Conservation (phyloP, 2,329 filamentous ascomycete species). For the Aspergillus sergii region DNA sequence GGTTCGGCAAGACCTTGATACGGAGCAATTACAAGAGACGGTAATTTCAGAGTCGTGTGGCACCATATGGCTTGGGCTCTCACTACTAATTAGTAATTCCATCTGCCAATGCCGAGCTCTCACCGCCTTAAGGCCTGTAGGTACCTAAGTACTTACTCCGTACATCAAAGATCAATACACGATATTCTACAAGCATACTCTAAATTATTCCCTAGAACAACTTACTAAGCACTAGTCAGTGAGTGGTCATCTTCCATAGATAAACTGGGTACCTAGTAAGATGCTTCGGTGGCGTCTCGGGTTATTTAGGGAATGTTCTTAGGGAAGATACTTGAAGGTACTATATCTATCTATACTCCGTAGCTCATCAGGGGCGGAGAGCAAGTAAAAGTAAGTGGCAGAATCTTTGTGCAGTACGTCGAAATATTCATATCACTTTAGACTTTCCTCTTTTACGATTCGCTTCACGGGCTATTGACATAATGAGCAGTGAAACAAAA, state of each 20-base stretch:
- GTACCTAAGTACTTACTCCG: no score
- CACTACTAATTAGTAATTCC: no score
- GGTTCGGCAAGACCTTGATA: no score
- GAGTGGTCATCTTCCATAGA: not conserved
- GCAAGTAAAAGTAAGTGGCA: not conserved
- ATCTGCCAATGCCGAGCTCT: no score
- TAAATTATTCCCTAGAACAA: no score
- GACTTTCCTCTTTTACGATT: not conserved
- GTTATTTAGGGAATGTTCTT: not conserved
- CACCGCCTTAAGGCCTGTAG: no score
- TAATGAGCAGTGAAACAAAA: not conserved
- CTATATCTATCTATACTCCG: not conserved
- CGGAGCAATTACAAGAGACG: no score
- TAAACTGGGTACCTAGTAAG: not conserved
- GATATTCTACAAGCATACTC: no score
- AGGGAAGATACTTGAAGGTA: not conserved
- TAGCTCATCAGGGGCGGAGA: no score
- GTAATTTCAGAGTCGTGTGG: no score
- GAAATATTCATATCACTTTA: not conserved
- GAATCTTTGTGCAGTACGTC: not conserved
- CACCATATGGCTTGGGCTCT: no score
- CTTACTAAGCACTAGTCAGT: not conserved
- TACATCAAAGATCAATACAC: no score
- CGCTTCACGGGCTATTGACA: not conserved
- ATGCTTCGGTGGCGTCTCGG: not conserved